Base-by-base conservation (phyloP, 805 yeast species). In the Kluyveromyces aestuarii region DNA sequence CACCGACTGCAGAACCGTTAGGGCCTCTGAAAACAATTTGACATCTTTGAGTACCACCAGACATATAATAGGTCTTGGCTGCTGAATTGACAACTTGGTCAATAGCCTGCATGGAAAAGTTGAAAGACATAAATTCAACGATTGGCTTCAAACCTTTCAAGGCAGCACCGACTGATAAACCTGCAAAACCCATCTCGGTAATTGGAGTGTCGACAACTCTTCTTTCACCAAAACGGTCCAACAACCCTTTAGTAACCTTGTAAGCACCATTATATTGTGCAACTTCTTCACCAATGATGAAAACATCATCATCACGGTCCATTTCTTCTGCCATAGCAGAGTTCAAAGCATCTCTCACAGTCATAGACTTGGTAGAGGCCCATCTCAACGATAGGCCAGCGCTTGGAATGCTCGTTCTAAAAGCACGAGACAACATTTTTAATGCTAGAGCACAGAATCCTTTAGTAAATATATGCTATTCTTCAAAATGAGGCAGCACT, bases 1-100 rank as follows among this genome's bases (percentile, higher is more conserved):
- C 99, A 80, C 98, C 98, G 45, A 97, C 97, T 59, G 99, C 96
- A 45, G 99, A 96, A 72, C 99, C 99, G 72, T 93, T 93, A 53
- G 99, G 98, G 64, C 99, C 99, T 74, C 99, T 84, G 79, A 93
- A 93, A 48, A 96, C 90, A 66, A 91, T 87, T 73, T 87, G 90
- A 77, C 97, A 90, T 54, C 91, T 91, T 73, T 90, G 96, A 55
- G 82, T 86, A 77, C 99, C 99, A 70, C 99, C 99, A 55, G 96
- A 87, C 99, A 93, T 93, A 77, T 93, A 93, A 72, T 82, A 88
- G 45, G 99, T 93, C 79, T 91, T 93, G 55, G 98, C 99, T 47
- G 97, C 98, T 50, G 98, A 90, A 80, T 93, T 93, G 72, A 93
- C 80, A 71, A 93, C 93, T 61, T 93, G 98, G 72, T 93, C 99